Evolutionary conservation across 192 early-diverging fungal species (phyloP), one percentile per base, ranked within the genome.

Genomic region (Phlyctochytrium arcticum): DNA sequence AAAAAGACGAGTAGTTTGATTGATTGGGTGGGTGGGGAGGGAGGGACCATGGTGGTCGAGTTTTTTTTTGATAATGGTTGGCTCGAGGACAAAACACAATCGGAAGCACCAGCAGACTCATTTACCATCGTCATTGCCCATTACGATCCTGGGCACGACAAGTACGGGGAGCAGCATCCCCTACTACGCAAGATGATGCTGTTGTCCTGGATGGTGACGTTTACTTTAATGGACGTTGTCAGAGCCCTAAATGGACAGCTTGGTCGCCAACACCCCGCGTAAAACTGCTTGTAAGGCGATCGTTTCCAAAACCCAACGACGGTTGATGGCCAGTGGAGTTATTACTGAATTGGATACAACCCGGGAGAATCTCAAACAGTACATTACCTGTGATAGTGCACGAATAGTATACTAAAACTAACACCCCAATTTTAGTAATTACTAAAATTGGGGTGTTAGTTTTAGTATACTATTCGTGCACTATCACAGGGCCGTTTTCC

Each of bases 151-250:
- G 55, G 65, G 23, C 17, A 37, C 6, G 48, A 67, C 46, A 67
- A 67, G 35, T 67, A 67, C 27, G 63, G 54, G 10, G 53, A 56
- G 5, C 63, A 65, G 33, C 56, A 42, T 27, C 31, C 65, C 4
- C 6, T 26, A 12, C 21, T 67, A 9, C 55, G 65, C 10, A 39
- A 48, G 8, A 48, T 67, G 7, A 15, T 67, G 12, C 27, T 58
- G 15, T 36, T 67, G 7, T 34, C 65, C 12, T 67, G 65, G 65
- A 59, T 67, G 32, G 65, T 37, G n/a, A 59, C 65, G 27, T 59
- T 67, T 59, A 56, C 51, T 10, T 33, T 65, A 39, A 12, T 65
- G 36, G 63, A n/a, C n/a, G n/a, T n/a, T n/a, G n/a, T n/a, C 42
- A 44, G 21, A n/a, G 42, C 42, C 15, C 15, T 44, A 44, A 12